Evolutionary conservation across 768 basidiomycete species (phyloP).

Genomic region (Hysterangium stoloniferum): DNA sequence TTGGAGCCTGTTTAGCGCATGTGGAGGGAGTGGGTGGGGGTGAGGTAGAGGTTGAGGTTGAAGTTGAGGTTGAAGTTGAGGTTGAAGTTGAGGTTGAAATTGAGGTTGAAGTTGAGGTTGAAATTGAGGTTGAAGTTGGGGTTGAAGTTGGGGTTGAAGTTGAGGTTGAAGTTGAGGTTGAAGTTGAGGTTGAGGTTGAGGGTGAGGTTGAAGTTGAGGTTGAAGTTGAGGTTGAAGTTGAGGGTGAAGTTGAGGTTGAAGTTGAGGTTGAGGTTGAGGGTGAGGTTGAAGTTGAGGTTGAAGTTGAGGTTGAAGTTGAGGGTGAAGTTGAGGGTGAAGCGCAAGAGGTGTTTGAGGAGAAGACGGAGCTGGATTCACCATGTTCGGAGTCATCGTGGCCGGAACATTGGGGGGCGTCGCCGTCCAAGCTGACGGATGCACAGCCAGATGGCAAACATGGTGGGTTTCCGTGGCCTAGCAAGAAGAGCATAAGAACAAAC

Average conservation of each 20-base stretch:
- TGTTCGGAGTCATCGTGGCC: no score
- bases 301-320: neutral
- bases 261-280: no score
- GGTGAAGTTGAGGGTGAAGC: slow-evolving; percentile 7
- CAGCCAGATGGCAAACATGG: slow-evolving; percentile 63
- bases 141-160: neutral
- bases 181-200: slow-evolving; percentile 6
- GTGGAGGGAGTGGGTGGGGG: neutral
- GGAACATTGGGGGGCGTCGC: slow-evolving; percentile 38
- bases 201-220: slow-evolving; percentile 5
- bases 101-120: no score
- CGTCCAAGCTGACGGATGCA: slow-evolving; percentile 75
- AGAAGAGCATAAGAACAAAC: slow-evolving; percentile 5
- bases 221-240: no score
- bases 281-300: neutral
- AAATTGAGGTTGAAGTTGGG: no score
- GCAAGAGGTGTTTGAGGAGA: slow-evolving; percentile 3
- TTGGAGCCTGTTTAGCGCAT: no score
- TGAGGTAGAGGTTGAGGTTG: neutral
- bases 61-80: slow-evolving; percentile 2
- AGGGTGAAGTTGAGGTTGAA: no score
- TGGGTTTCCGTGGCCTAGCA: slow-evolving; percentile 47
- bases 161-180: neutral
- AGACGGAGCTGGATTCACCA: slow-evolving; percentile 9
- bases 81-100: slow-evolving; percentile 9